phyloP scores from a whole-genome alignment of 2,329 filamentous ascomycete species.

The Claviceps maximensis region DNA sequence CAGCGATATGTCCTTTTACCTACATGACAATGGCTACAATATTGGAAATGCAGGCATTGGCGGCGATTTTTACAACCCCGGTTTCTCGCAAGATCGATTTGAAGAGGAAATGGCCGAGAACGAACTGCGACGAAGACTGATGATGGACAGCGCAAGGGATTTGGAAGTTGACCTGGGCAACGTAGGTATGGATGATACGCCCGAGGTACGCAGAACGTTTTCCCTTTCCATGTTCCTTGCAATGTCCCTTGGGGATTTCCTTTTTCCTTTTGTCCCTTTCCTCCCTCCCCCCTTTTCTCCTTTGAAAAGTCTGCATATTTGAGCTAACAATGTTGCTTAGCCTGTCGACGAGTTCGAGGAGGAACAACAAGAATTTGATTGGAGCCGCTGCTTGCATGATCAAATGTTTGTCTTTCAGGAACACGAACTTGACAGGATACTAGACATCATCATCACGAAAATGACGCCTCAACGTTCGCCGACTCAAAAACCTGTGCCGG shows the following conservation, averaged over 20 bases:
- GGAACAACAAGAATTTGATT: slow-evolving; percentile 88
- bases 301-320: not conserved
- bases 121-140: slow-evolving; percentile 87
- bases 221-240: not conserved
- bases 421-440: slow-evolving; percentile 75
- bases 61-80: slow-evolving; percentile 89
- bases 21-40: slow-evolving; percentile 86
- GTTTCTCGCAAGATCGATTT: slow-evolving; percentile 84
- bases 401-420: slow-evolving; percentile 99
- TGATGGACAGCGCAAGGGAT: slow-evolving; percentile 98
- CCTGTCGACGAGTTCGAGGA: slow-evolving; percentile 70
- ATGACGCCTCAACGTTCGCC: slow-evolving; percentile 95
- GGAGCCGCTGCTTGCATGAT: slow-evolving; percentile 86
- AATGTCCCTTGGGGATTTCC: not conserved
- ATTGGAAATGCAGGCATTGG: slow-evolving; percentile 67
- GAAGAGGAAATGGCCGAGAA: slow-evolving; percentile 97
- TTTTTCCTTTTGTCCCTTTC: not conserved
- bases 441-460: slow-evolving; percentile 92
- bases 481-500: slow-evolving; percentile 93
- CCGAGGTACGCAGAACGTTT: slow-evolving; percentile 49
- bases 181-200: slow-evolving; percentile 87
- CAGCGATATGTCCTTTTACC: slow-evolving; percentile 90
- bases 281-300: not conserved
- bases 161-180: slow-evolving; percentile 93
- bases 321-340: slow-evolving; percentile 24